Evolutionary conservation across 495 filamentous ascomycete species (phyloP), one percentile per base, ranked within the genome.

Genomic region (Hypoxylon perforatum): DNA sequence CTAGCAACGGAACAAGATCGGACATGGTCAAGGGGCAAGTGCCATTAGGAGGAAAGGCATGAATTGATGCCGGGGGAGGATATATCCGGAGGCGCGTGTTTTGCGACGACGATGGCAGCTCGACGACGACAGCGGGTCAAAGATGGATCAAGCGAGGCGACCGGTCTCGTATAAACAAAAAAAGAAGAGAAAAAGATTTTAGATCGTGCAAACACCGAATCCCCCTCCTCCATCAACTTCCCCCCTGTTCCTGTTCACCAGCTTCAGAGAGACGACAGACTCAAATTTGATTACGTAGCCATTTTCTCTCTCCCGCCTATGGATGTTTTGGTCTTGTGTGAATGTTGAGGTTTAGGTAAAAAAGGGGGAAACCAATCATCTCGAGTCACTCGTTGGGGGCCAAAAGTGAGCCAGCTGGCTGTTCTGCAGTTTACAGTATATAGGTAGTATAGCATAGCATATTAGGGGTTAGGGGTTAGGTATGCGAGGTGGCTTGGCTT

Each of bases 181-280:
- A 18, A 63, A 42, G 50, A 51, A 65, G 65, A 68, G 59, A 55
- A 51, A 65, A 69, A 68, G 59, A 63, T 56, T 60, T 53, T 62
- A 69, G 60, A 64, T 61, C 51, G 66, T 69, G 66, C 66, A 69
- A 69, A 69, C 65, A 56, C 38, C 57, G 46, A 53, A 58, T 57
- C 52, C 53, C 23, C 18, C 41, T n/a, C 14, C 9, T 11, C 49
- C 36, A 6, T 25, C 7, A 22, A 12, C 12, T 35, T 30, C 44
- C 36, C 11, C 23, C 42, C n/a, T n/a, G n/a, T n/a, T n/a, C 12
- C 42, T 44, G 18, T 33, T 23, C 33, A 36, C 39, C 49, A 33
- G 44, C 50, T 46, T 14, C 28, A 68, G 47, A 68, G 47, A 33
- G 7, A 33, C 30, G 30, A 64, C 48, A 58, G 52, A 63, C 22